Evolutionary conservation across 1,139 yeast species (phyloP), one percentile per base, ranked within the genome.

Genomic region (Geotrichum histeridarum): DNA sequence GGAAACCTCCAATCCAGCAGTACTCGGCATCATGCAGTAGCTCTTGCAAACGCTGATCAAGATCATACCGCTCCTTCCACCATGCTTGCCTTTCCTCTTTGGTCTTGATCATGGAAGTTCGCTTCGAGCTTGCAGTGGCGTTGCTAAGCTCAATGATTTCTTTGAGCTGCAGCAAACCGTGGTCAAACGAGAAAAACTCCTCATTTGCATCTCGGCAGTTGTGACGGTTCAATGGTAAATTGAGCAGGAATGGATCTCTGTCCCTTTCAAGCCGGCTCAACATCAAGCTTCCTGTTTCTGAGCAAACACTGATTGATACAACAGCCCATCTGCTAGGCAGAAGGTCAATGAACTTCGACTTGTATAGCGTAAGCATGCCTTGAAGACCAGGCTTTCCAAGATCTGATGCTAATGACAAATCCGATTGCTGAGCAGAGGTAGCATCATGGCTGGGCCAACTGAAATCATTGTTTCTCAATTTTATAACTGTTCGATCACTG

Each of bases 1-100:
- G 71, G 60, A 89, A 86, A 0, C 95, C 95, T n/a, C 95, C 91
- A 46, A 91, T 69, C 95, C 96, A 89, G 56, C 74, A 72, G 32
- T 70, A 67, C 59, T 89, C 93, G 14, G 88, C 78, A 42, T 74
- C 74, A 1, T 69, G 67, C n/a, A 91, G 67, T n/a, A 90, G 67
- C 4, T 69, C 70, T 51, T 77, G 71, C 55, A 91, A 65, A 51
- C 77, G 70, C 22, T 73, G 69, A 67, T 91, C 96, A 27, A 90
- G 71, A 0, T 71, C 71, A 57, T 81, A 81, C 51, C 98, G 72
- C 39, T 75, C 71, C 50, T 76, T 76, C 96, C 97, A 93, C 96
- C 97, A 91, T 6, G 71, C 64, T 47, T 77, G 78, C 55, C 93
- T 75, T 45, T 84, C 86, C 41, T 81, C 85, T 50, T 78, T 77